Percentiles rank a stretch among this genome's conserved stretches.
These are phyloP conservation scores for Ilex aquifolium DNA, from an alignment of 257 asterid species.

Conservation along the genomic window DNA sequence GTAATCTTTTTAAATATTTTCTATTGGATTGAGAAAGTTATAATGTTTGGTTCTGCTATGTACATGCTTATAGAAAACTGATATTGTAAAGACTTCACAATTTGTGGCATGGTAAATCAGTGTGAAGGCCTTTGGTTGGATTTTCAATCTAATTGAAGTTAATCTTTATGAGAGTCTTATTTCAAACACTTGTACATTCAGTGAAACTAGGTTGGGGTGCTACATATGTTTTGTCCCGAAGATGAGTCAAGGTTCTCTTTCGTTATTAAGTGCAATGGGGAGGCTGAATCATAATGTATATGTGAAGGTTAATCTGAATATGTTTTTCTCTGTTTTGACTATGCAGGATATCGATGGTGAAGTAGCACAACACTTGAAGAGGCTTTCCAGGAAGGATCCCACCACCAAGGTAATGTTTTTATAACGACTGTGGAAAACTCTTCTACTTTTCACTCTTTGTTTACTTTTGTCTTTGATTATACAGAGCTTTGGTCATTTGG, in stretches of 20 bases:
- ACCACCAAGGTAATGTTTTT: slow-evolving; percentile 66
- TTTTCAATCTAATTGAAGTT: no score
- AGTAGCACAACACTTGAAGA: slow-evolving; percentile 84
- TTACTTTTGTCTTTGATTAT: no score
- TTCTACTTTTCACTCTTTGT: no score
- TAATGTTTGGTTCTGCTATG: not conserved
- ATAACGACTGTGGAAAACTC: no score
- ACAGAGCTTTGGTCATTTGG: no score
- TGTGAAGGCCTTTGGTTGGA: no score
- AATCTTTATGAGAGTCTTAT: no score
- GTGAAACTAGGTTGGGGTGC: not conserved
- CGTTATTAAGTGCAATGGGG: not conserved
- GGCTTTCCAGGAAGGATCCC: slow-evolving; percentile 91
- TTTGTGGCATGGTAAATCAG: no score
- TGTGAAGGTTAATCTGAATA: no score
- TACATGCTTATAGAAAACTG: no score
- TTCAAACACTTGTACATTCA: not conserved
- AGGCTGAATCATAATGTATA: not conserved
- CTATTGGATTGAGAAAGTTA: not conserved
- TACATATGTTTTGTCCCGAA: not conserved
- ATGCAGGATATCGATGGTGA: slow-evolving; percentile 78
- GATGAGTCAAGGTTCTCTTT: not conserved
- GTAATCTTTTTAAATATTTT: slow-evolving; percentile 26
- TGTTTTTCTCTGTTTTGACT: not conserved
- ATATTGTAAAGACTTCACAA: no score